Base-by-base conservation (phyloP, 116 monocot species). In the Papilionanthe hybrid region DNA sequence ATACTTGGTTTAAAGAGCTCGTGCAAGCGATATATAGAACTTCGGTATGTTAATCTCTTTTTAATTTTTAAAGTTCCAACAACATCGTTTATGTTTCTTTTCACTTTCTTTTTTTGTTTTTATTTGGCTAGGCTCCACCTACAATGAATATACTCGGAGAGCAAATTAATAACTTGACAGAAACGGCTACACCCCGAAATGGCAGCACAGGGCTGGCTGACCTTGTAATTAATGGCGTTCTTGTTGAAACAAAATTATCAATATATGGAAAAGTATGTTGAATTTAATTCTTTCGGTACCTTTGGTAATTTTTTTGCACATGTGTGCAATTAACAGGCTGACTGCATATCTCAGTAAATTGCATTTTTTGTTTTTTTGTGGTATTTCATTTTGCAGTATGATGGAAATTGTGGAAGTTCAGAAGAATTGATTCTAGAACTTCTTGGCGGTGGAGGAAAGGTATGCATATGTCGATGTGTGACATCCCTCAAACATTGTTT, bases 401-500 rank as follows among this genome's bases (percentile, higher is more conserved):
- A 93, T 84, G 82, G 83, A 72, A 79, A 67, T 37, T 58, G 37
- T 63, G 75, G 73, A 69, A 22, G 42, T 78, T 56, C 77, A 81
- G 60, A 81, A 37, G 94, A 92, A 84, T 79, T 92, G 63, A 85
- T 97, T 79, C 55, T 93, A 67, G 89, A 88, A 82, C 56, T 97
- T 12, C 90, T 97, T 88, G 94, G 86, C 74, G 75, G 80, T 80
- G 97, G 92, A 83, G 97, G 94, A 80, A 97, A 93, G 97, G 97
- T 97, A 44, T 73, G 41, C 30, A 15, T 73, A 37, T 58, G 19
- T 22, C 5, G 6, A 19, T 58, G 58, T 6, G 6, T 1, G n/a
- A 22, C 65, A 10, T 65, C 9, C 9, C 9, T 17, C 3, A 65
- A 23, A 37, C 37, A 37, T 37, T 37, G 37, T 37, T 37, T 37